Base-by-base conservation (phyloP, 441 rosid genomes). In the Kokia cookei region DNA sequence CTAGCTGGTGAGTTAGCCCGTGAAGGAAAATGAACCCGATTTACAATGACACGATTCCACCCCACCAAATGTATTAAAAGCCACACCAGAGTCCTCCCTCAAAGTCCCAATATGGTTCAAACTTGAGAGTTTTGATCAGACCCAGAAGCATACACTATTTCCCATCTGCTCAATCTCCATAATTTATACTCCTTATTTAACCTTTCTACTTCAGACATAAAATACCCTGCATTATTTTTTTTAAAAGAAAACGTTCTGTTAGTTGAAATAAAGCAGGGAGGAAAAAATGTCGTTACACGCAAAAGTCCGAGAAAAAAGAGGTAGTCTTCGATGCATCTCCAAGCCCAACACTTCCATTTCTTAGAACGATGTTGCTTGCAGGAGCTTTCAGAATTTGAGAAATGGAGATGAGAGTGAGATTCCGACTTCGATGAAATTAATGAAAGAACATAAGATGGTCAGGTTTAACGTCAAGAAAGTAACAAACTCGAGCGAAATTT, bases 21-120 rank as follows among this genome's bases (percentile, higher is more conserved):
- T 74, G 57, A 81, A 94, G 4, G 97, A 91, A 80, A 89, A 79
- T 5, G 93, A 92, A 71, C 97, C 95, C 1, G 98, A 77, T 81
- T 94, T 91, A 7, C 97, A 97, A 45, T 84, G 84, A 74, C 86
- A 87, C 11, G 89, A 83, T 79, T 91, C 98, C 79, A 75, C 71
- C 70, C 82, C 87, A 73, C 77, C 75, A 57, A 37, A 74, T 54
- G 69, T 69, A 45, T 22, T 62, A 22, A 72, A 60, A 13, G 79
- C 72, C 72, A 73, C 72, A 6, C 69, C 65, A 32, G 84, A 67
- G n/a, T 48, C 26, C 22, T 73, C 76, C 64, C 65, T 72, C 4
- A 24, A 67, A 19, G 59, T 42, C 1, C 26, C 72, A 19, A 59
- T 42, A 55, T 65, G 71, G 42, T 76, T 80, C 61, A 55, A 53